A percentile compares a stretch with the other conserved stretches of the same genome.
These are phyloP conservation scores for Podaxis rugospora DNA, from an alignment of 768 basidiomycete species.

Conservation along the genomic window DNA sequence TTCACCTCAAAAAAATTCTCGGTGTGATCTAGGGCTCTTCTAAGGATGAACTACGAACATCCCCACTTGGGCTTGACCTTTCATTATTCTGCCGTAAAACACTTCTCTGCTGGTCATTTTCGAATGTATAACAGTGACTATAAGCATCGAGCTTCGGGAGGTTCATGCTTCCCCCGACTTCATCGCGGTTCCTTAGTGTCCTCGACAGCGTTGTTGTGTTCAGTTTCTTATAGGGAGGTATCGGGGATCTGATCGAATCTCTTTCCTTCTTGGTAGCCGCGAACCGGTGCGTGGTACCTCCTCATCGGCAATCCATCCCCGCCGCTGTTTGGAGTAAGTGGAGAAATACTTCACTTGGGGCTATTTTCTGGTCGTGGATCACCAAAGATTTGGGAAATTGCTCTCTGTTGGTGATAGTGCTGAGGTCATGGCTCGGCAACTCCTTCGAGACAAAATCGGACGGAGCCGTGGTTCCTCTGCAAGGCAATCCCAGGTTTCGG, in stretches of 20 bases:
- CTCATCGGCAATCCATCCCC: slow-evolving; percentile 1
- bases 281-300: neutral
- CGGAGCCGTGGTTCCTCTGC: neutral
- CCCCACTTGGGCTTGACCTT: neutral
- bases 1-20: neutral
- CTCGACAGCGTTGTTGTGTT: neutral
- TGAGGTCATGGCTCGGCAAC: neutral
- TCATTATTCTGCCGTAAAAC: neutral
- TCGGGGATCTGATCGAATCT: neutral
- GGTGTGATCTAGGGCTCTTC: neutral
- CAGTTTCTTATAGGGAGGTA: neutral
- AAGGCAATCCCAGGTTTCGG: neutral
- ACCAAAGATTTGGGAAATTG: neutral
- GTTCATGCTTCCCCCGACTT: neutral
- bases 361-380: neutral
- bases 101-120: neutral
- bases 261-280: neutral
- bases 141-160: neutral
- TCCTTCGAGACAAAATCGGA: neutral
- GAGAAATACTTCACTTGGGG: neutral
- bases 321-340: neutral
- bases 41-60: neutral
- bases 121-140: neutral
- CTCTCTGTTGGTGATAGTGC: neutral
- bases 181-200: neutral